phyloP scores from a whole-genome alignment of 768 basidiomycete species.

The Podaxis mareebaensis region DNA sequence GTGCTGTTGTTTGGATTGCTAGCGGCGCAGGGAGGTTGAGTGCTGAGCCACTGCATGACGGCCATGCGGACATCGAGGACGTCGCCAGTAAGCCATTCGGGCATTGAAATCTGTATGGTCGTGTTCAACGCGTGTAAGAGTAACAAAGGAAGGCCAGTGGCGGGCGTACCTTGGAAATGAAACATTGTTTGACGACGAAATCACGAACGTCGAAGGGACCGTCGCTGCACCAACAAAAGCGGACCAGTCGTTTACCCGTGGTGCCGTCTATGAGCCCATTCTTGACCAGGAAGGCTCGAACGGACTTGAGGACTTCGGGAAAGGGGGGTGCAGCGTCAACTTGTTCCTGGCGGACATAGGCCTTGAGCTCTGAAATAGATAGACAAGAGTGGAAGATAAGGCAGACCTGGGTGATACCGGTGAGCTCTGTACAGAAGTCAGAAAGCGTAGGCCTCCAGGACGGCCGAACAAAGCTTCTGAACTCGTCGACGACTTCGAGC shows the following conservation, averaged over 20 bases:
- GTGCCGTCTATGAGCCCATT: constrained; percentile 67
- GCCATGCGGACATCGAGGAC: constrained; percentile 71
- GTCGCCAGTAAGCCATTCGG: constrained; percentile 72
- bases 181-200: constrained; percentile 88
- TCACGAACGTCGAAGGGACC: constrained; percentile 83
- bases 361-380: background rate
- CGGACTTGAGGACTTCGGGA: constrained; percentile 59
- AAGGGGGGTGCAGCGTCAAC: constrained; percentile 82
- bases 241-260: constrained; percentile 55
- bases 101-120: constrained; percentile 55
- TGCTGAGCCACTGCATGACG: constrained; percentile 49
- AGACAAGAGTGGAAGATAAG: constrained; percentile 2
- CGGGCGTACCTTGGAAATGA: constrained; percentile 69
- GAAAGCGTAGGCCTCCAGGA: constrained; percentile 84
- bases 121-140: constrained; percentile 7
- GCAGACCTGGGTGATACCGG: constrained; percentile 90
- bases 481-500: constrained; percentile 77
- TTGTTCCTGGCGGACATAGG: constrained; percentile 53
- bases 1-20: background rate
- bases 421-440: constrained; percentile 82
- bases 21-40: constrained; percentile 23
- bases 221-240: constrained; percentile 83
- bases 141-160: constrained; percentile 21
- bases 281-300: constrained; percentile 67
- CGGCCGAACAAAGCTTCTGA: constrained; percentile 85